These are phyloP conservation scores for Eimeria falciformis DNA, from an alignment of 169 alveolate genomes.

Conservation along the genomic window DNA sequence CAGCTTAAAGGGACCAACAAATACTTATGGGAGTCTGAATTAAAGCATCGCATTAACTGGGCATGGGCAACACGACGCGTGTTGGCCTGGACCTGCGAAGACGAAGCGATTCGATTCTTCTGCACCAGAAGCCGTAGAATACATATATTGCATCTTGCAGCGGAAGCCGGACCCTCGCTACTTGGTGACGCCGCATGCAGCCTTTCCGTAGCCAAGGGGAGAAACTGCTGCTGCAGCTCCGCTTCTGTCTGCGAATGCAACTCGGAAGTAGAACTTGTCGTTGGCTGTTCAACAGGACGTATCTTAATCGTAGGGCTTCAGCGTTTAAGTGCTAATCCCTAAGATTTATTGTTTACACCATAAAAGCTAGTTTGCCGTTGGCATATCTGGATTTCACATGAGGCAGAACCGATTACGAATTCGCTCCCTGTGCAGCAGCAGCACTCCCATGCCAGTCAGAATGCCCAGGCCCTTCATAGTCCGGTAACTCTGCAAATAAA, in stretches of 20 bases:
- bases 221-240: background rate
- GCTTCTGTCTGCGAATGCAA: background rate
- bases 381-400: too few species aligned
- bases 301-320: background rate
- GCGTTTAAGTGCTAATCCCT: too few species aligned
- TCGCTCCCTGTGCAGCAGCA: too few species aligned
- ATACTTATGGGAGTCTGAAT: background rate
- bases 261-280: background rate
- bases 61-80: background rate
- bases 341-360: too few species aligned
- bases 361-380: too few species aligned
- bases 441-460: too few species aligned
- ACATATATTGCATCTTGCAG: background rate
- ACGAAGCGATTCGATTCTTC: background rate
- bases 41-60: background rate
- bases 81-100: background rate
- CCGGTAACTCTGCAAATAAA: too few species aligned
- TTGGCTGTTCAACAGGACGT: background rate
- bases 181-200: background rate
- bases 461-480: too few species aligned
- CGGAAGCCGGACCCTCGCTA: background rate
- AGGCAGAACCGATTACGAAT: too few species aligned
- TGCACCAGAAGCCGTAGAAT: background rate
- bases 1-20: background rate
- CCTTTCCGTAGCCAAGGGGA: background rate